Evolutionary conservation across 106 monocot genomes (phyloP).

Genomic region (Iris macrosiphon): DNA sequence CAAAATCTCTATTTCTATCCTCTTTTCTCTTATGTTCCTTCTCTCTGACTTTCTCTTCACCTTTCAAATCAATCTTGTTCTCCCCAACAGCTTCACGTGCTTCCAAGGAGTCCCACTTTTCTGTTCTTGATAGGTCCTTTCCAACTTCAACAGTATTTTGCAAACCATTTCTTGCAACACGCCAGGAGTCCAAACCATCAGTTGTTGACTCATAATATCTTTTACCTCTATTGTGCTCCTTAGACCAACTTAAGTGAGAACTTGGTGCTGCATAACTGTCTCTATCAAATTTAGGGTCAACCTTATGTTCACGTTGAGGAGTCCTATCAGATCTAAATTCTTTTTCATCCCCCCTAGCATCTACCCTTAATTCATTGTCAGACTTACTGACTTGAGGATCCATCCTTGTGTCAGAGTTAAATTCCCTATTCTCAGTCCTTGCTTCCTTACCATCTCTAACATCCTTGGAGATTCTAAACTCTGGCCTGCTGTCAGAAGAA

Average conservation of each 20-base stretch:
- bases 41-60: conserved; percentile 58
- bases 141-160: conserved; percentile 31
- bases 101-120: conserved; percentile 39
- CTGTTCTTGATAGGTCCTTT: conserved; percentile 29
- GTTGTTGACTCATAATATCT: conserved; percentile 35
- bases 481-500: conserved; percentile 37
- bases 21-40: conserved; percentile 75
- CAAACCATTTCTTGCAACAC: conserved; percentile 22
- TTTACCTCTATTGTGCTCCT: conserved; percentile 46
- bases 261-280: conserved; percentile 17
- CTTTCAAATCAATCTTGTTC: conserved; percentile 59
- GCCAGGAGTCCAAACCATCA: conserved; percentile 50
- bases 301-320: conserved; percentile 8
- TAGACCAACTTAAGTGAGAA: conserved; percentile 35
- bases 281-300: conserved; percentile 6
- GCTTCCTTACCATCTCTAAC: conserved; percentile 28
- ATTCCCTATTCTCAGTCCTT: conserved; percentile 28
- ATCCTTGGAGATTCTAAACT: conserved; percentile 36
- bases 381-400: conserved; percentile 35
- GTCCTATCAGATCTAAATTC: conserved; percentile 13
- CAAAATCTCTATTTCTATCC: conserved; percentile 57
- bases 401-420: conserved; percentile 30
- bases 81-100: conserved; percentile 60
- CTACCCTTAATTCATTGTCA: conserved; percentile 25
- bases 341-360: conserved; percentile 26